Evolutionary conservation across 176 grass and related monocot genomes (phyloP).

Genomic region (Raddia guianensis): DNA sequence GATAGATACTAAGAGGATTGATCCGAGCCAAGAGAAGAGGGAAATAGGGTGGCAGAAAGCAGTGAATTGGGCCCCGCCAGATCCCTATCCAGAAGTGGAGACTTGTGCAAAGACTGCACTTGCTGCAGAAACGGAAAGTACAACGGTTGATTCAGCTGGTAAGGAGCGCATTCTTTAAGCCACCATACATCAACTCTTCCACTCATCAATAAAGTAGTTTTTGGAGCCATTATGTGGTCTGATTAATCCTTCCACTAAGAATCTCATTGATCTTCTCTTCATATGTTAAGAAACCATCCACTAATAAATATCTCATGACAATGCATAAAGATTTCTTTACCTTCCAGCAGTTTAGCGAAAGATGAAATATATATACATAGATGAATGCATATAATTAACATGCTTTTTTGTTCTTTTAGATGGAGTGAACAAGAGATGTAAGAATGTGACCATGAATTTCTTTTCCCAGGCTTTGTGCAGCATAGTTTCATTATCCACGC

Average conservation of each 20-base stretch:
- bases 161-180: slow-evolving; percentile 34
- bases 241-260: neutral
- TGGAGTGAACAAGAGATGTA: neutral
- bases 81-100: slow-evolving; percentile 59
- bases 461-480: neutral
- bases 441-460: neutral
- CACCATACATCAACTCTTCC: slow-evolving; percentile 20
- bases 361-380: neutral
- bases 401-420: slow-evolving; percentile 8
- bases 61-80: slow-evolving; percentile 49
- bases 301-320: neutral
- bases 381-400: neutral
- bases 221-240: neutral
- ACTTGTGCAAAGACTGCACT: slow-evolving; percentile 48
- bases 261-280: neutral
- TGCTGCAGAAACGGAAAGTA: slow-evolving; percentile 51
- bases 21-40: slow-evolving; percentile 75
- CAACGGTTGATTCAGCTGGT: slow-evolving; percentile 69
- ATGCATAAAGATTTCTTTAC: neutral
- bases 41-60: slow-evolving; percentile 63
- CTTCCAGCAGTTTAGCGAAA: neutral
- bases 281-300: neutral
- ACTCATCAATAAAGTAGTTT: slow-evolving; percentile 14
- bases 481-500: slow-evolving; percentile 3
- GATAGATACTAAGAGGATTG: slow-evolving; percentile 85